Evolutionary conservation across 1,284 basidiomycete species (phyloP).

Genomic region (Gastroboletus turbinatus): DNA sequence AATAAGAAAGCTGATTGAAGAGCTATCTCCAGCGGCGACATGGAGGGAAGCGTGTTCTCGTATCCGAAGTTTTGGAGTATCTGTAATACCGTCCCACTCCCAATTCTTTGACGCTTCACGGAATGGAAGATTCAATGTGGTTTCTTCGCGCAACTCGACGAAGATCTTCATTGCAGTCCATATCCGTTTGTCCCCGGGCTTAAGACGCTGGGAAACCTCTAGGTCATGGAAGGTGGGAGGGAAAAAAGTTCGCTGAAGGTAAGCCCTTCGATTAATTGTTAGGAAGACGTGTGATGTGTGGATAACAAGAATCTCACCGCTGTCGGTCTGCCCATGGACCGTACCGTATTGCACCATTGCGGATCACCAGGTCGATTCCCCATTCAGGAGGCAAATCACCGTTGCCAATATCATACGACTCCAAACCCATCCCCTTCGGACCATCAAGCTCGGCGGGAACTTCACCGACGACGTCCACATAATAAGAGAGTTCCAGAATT

Average conservation of each 20-base stretch:
- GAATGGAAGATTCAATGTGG: slow-evolving; percentile 80
- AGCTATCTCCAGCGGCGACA: slow-evolving; percentile 73
- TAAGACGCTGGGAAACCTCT: slow-evolving; percentile 54
- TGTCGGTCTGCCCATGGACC: slow-evolving; percentile 96
- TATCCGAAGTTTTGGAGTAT: slow-evolving; percentile 50
- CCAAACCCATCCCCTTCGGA: slow-evolving; percentile 38
- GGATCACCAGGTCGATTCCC: slow-evolving; percentile 82
- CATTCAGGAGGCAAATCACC: slow-evolving; percentile 88
- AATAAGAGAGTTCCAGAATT: slow-evolving; percentile 77
- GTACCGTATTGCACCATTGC: slow-evolving; percentile 75
- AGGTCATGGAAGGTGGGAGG: slow-evolving; percentile 74
- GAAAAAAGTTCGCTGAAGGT: slow-evolving; percentile 80
- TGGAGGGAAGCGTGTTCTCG: slow-evolving; percentile 74
- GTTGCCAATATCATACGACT: slow-evolving; percentile 76
- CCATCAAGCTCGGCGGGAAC: slow-evolving; percentile 48
- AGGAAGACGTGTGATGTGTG: not conserved
- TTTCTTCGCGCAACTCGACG: slow-evolving; percentile 75
- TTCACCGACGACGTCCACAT: slow-evolving; percentile 72
- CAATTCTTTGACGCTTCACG: slow-evolving; percentile 89
- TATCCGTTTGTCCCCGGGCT: slow-evolving; percentile 76
- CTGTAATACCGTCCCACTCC: slow-evolving; percentile 72
- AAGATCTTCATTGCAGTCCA: slow-evolving; percentile 81
- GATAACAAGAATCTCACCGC: slow-evolving; percentile 46
- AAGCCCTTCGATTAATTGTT: slow-evolving; percentile 45
- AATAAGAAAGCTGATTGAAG: slow-evolving; percentile 80